Conservation (phyloP, 1,284 basidiomycete genomes). For the Ustilago esculenta region DNA sequence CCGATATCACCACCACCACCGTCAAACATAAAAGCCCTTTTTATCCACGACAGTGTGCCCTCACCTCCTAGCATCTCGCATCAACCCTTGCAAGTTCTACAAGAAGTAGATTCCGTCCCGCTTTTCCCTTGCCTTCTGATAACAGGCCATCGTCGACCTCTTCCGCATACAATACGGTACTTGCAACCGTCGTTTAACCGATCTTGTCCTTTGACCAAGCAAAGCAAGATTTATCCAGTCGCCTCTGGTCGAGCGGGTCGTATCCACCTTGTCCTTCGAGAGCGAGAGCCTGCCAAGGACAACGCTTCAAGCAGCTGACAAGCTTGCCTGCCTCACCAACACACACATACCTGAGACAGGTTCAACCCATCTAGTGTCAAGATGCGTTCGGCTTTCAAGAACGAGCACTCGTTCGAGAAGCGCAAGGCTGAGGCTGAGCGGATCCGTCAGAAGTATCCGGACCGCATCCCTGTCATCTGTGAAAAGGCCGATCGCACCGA, state of each 20-base stretch:
- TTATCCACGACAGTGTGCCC: too few relatives aligned
- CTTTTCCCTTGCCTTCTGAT: neutral
- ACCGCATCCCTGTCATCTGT: constrained; percentile 99
- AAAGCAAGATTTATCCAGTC: too few relatives aligned
- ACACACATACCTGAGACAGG: too few relatives aligned
- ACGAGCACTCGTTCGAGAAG: constrained; percentile 99
- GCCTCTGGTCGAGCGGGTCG: too few relatives aligned
- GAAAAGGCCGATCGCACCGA: constrained; percentile 99
- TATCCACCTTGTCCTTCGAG: too few relatives aligned
- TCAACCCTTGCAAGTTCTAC: neutral
- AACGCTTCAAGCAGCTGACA: too few relatives aligned
- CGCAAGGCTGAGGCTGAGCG: constrained; percentile 95
- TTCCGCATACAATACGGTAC: too few relatives aligned
- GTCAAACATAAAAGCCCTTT: too few relatives aligned
- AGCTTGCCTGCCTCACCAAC: too few relatives aligned
- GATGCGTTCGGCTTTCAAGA: constrained; percentile 99
- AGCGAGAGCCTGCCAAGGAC: neutral
- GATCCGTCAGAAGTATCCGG: constrained; percentile 97
- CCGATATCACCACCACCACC: neutral
- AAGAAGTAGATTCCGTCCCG: neutral
- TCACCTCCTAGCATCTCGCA: too few relatives aligned
- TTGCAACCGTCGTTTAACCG: too few relatives aligned
- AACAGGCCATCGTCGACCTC: neutral
- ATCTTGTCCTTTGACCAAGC: too few relatives aligned
- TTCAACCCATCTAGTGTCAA: constrained; percentile 14